These are phyloP conservation scores for Xylaria castorea DNA, from an alignment of 495 filamentous ascomycete genomes.

Conservation along the genomic window DNA sequence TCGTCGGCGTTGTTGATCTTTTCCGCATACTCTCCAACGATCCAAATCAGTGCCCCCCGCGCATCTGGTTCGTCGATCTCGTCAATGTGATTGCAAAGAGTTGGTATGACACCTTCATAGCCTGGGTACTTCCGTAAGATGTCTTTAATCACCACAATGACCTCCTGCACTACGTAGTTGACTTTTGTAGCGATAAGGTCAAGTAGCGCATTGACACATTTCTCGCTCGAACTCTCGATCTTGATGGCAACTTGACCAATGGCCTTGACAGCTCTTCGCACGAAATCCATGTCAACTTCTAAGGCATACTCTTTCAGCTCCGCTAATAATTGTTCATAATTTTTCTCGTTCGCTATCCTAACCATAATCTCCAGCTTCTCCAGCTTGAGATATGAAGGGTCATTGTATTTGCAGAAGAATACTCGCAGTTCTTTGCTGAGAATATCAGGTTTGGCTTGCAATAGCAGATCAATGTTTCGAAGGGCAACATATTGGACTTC, in stretches of 20 bases:
- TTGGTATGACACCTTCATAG: constrained; percentile 97
- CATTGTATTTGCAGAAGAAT: constrained; percentile 99
- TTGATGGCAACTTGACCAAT: constrained; percentile 99
- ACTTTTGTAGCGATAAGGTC: constrained; percentile 97
- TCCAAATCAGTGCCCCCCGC: constrained; percentile 93
- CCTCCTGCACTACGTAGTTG: constrained; percentile 98
- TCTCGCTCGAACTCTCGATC: constrained; percentile 91
- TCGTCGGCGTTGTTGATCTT: constrained; percentile 98
- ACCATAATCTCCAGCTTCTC: constrained; percentile 99
- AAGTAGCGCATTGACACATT: constrained; percentile 91
- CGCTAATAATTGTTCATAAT: constrained; percentile 91
- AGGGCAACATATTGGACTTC: constrained; percentile 98
- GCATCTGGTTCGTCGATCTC: constrained; percentile 96
- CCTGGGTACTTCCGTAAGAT: constrained; percentile 98
- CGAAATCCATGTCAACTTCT: constrained; percentile 99
- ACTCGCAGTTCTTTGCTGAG: constrained; percentile 96
- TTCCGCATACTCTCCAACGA: constrained; percentile 97
- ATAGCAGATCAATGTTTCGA: constrained; percentile 91
- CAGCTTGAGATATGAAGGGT: constrained; percentile 96
- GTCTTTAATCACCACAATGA: constrained; percentile 97
- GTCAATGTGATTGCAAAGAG: constrained; percentile 94
- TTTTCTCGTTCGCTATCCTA: constrained; percentile 96
- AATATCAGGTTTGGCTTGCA: constrained; percentile 96
- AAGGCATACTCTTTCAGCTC: constrained; percentile 97
- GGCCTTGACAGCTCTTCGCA: constrained; percentile 88